phyloP scores from a whole-genome alignment of 257 asterid species.

The Solanum medicagineum region DNA sequence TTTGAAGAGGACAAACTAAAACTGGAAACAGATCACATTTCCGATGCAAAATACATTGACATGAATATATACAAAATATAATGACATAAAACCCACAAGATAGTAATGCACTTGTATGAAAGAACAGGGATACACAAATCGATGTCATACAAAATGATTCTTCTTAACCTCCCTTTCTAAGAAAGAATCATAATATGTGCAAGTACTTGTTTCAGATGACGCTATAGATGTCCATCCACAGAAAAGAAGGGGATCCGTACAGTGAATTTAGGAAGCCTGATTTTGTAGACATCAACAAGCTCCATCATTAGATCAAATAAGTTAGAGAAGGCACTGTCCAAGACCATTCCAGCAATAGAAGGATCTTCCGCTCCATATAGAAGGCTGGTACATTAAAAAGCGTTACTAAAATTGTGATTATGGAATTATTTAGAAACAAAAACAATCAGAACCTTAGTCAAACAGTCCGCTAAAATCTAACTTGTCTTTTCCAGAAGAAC shows the following conservation, averaged over 20 bases:
- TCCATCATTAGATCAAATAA: conserved; percentile 93
- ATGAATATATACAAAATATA: neutral
- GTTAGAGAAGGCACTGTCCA: conserved; percentile 97
- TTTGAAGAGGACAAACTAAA: neutral
- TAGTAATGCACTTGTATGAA: neutral
- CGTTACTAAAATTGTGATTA: neutral
- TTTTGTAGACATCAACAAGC: conserved; percentile 86
- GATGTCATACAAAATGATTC: neutral
- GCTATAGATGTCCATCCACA: neutral
- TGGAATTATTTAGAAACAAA: neutral
- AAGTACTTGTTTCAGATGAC: neutral
- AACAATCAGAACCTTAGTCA: neutral
- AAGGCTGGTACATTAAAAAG: conserved; percentile 44
- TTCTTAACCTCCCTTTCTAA: neutral
- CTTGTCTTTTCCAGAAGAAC: neutral
- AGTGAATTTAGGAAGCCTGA: conserved; percentile 88
- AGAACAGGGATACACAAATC: neutral
- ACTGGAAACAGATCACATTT: neutral
- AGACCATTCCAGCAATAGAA: conserved; percentile 95
- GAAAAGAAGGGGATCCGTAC: conserved; percentile 23
- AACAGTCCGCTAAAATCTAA: neutral
- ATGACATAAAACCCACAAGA: neutral
- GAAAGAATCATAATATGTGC: neutral
- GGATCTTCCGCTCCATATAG: conserved; percentile 99
- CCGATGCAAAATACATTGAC: neutral